phyloP scores from a whole-genome alignment of 768 basidiomycete species.

The Lentinula boryana region DNA sequence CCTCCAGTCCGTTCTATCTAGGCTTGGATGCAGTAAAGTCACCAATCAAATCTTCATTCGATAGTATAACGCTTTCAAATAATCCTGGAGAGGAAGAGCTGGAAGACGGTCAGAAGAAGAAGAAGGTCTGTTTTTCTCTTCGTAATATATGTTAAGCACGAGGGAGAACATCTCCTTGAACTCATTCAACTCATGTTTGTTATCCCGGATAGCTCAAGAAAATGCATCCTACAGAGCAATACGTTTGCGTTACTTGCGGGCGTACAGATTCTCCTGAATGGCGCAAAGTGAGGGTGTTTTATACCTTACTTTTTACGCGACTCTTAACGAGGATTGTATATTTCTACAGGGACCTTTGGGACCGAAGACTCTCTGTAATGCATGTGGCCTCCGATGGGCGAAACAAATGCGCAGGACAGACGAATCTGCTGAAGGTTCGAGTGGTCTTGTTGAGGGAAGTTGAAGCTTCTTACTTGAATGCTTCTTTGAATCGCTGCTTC shows the following conservation, averaged over 20 bases:
- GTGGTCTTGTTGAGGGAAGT: neutral
- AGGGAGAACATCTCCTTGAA: neutral
- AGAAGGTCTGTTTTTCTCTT: slow-evolving; percentile 42
- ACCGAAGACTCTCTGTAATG: slow-evolving; percentile 97
- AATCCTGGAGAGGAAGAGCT: slow-evolving; percentile 32
- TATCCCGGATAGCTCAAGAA: slow-evolving; percentile 35
- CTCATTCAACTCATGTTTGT: too few species aligned
- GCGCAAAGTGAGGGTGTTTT: slow-evolving; percentile 61
- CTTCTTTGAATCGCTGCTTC: neutral
- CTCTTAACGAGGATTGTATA: neutral
- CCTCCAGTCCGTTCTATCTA: neutral
- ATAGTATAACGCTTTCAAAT: neutral
- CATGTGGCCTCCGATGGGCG: slow-evolving; percentile 92
- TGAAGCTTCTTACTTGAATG: neutral
- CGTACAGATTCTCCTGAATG: slow-evolving; percentile 96
- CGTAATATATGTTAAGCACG: neutral
- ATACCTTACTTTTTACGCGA: neutral
- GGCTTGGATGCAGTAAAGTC: neutral
- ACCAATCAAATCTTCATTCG: neutral
- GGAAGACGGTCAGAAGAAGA: slow-evolving; percentile 53
- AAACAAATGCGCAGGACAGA: slow-evolving; percentile 50
- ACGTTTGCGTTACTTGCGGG: slow-evolving; percentile 90
- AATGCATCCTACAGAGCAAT: slow-evolving; percentile 49
- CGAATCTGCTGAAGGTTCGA: slow-evolving; percentile 15
- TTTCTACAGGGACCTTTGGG: slow-evolving; percentile 74